Evolutionary conservation across 805 yeast genomes (phyloP), one percentile per base, ranked within the genome.

Genomic region (Scheffersomyces coipomensis): DNA sequence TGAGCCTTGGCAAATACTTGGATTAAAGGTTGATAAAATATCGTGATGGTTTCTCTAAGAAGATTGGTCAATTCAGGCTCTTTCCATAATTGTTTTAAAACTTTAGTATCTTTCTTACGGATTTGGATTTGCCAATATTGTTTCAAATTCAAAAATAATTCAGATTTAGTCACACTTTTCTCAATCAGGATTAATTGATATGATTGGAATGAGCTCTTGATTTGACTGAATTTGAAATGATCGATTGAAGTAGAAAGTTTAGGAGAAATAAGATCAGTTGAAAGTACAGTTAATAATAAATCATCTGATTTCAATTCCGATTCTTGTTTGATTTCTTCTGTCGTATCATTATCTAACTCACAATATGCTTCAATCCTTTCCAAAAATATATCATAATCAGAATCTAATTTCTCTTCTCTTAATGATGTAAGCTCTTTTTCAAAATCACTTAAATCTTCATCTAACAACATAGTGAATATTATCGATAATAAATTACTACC

Each of bases 61-160:
- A 91, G 71, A 26, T 73, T 73, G n/a, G 89, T 81, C 33, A 95
- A 66, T 47, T 85, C 87, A 0, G 91, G 88, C 50, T 90, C 96
- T 33, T 79, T 80, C 95, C 96, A 88, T 31, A 90, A 56, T 53
- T 83, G 82, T 51, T 81, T 81, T 68, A 90, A 62, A 31, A 84
- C 64, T 40, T 80, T 78, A 56, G 88, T 89, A 55, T 91, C 99
- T 26, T 79, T 76, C 41, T 78, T 82, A 25, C 93, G 75, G 1
- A 86, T 66, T 46, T 75, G 75, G 13, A 85, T 61, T 43, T 76
- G 81, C 61, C 85, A 77, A 38, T 84, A 71, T 39, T 83, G 81
- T 43, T 78, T 79, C 11, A 85, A 55, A 44, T 73, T 71, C 6
- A 79, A 63, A 50, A 75, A 85, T 29, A 75, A 52, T 16, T 68